Percentiles rank a stretch among this genome's conserved stretches.
Evolutionary conservation across 129 eudicot species (phyloP).

Genomic region (Pseudognaphalium luteoalbum): DNA sequence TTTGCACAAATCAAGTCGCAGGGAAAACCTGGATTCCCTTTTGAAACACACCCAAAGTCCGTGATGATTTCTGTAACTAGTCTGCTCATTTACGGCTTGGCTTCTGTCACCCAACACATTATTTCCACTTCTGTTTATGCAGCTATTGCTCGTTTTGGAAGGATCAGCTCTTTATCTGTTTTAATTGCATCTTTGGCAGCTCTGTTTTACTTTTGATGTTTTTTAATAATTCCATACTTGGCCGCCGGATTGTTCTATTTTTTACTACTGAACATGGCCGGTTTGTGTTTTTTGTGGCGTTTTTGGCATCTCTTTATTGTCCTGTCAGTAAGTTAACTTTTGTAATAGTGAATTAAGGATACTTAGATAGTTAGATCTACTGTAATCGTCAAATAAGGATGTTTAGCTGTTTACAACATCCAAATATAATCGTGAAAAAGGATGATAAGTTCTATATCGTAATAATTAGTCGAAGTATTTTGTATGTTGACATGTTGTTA

Average conservation of each 20-base stretch:
- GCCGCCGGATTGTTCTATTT: not conserved
- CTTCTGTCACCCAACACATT: not conserved
- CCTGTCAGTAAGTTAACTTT: not conserved
- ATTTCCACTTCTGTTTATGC: not conserved
- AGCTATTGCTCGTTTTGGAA: not conserved
- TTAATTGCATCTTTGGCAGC: not conserved
- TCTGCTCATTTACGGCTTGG: constrained; percentile 15
- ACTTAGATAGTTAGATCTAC: too few species aligned
- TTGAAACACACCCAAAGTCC: not conserved
- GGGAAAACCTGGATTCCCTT: not conserved
- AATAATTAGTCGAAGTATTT: too few species aligned
- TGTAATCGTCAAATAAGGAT: too few species aligned
- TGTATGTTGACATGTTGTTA: too few species aligned
- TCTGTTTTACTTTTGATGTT: not conserved
- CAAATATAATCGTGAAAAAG: too few species aligned
- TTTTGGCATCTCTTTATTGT: not conserved
- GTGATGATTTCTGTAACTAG: constrained; percentile 1
- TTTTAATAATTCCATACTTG: not conserved
- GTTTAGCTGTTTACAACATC: too few species aligned
- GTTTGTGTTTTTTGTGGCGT: not conserved
- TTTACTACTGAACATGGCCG: not conserved
- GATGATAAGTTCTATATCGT: too few species aligned
- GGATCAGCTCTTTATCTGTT: not conserved
- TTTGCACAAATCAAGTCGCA: not conserved
- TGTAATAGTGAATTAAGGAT: too few species aligned